Percentiles rank a stretch among this genome's conserved stretches.
Conservation (phyloP, 116 monocot genomes). For the Cymodocea nodosa region DNA sequence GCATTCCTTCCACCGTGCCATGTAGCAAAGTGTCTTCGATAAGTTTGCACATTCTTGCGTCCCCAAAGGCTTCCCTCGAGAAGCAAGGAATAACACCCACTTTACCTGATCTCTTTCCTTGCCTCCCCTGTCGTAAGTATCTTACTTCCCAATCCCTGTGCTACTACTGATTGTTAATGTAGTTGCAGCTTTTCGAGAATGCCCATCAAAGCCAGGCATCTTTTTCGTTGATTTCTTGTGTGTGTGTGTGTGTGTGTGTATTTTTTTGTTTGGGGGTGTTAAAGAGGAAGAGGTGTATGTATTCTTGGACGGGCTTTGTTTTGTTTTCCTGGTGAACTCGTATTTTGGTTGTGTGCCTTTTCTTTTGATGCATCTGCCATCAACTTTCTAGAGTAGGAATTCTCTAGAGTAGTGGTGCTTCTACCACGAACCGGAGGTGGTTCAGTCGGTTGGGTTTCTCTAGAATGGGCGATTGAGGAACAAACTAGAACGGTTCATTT, state of each 20-base stretch:
- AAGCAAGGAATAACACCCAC: conserved; percentile 8
- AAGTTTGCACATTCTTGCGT: neutral
- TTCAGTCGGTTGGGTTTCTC: neutral
- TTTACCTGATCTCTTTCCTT: neutral
- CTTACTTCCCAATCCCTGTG: neutral
- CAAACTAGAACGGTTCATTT: neutral
- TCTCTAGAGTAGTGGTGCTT: neutral
- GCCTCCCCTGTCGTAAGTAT: neutral
- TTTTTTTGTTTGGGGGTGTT: no score
- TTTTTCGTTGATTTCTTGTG: no score
- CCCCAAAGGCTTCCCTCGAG: neutral
- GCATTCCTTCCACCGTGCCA: no score
- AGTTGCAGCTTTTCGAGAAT: neutral
- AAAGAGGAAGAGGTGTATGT: no score
- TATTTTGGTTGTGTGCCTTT: no score
- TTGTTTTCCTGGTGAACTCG: no score
- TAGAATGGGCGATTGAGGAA: neutral
- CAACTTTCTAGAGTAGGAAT: neutral
- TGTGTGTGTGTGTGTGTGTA: no score
- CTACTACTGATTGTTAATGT: neutral
- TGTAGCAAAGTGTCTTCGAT: no score
- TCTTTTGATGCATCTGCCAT: no score
- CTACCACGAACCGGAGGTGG: neutral
- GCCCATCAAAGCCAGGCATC: neutral
- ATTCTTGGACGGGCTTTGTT: no score